Conservation (phyloP, 2,329 filamentous ascomycete species). For the Colletotrichum coccodes region DNA sequence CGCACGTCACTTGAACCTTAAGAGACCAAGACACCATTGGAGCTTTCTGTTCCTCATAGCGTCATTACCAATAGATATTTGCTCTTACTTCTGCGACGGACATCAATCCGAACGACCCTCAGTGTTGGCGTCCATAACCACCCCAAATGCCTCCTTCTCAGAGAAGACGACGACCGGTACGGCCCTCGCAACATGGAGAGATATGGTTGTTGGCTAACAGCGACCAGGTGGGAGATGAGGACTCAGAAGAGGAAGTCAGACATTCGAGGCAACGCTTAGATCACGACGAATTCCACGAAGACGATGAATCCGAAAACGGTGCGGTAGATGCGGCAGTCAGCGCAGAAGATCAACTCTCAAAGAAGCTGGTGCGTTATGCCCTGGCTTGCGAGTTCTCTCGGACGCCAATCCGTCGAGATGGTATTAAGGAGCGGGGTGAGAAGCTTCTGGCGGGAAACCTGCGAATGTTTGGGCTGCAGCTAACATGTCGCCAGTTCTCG, state of each 20-base stretch:
- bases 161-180: constrained; percentile 46
- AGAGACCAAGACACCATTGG: neutral
- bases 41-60: neutral
- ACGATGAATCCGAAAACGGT: constrained; percentile 48
- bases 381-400: constrained; percentile 74
- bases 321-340: constrained; percentile 45
- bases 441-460: neutral
- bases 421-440: constrained; percentile 71
- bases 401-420: constrained; percentile 67
- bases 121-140: too few relatives aligned
- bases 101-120: too few relatives aligned
- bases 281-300: constrained; percentile 42
- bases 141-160: constrained; percentile 43
- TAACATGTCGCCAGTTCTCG: constrained; percentile 68
- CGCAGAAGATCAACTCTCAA: constrained; percentile 64
- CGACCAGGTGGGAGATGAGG: constrained; percentile 41
- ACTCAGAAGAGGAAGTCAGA: constrained; percentile 43
- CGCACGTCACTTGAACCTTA: neutral
- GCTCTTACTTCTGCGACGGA: too few relatives aligned
- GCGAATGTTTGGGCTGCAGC: neutral
- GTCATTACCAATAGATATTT: too few relatives aligned
- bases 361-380: constrained; percentile 76
- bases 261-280: constrained; percentile 45
- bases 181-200: constrained; percentile 8
- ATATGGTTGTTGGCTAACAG: constrained; percentile 6